Base-by-base conservation (phyloP, 257 asterid genomes). In the Gardenia jasminoides region DNA sequence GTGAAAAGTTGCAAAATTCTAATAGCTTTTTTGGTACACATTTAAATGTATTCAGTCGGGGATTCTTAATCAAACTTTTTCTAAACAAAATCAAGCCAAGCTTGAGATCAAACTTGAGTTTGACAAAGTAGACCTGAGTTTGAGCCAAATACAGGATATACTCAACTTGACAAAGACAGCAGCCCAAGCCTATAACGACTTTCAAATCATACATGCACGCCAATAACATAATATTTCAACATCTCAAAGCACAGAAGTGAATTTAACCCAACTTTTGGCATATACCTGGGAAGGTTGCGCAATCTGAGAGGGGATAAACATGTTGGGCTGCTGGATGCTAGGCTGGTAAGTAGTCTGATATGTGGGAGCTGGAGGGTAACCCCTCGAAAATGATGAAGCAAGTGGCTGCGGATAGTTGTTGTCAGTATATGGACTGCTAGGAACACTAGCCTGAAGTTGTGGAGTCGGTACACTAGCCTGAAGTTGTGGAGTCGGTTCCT, bases 251-350 rank as follows among this genome's bases (percentile, higher is more conserved):
- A 20, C 30, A 74, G 11, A 30, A 68, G 76, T 75, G 72, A 76
- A 70, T 36, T 36, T 68, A 73, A 81, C 39, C 77, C 69, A 76
- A 76, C 13, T 69, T 44, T 58, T 58, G 56, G 67, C 72, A 56
- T 22, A 64, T 86, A 92, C 99, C 93, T 50, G 67, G 65, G 90
- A 87, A 82, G 88, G 81, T 80, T 87, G 90, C 78, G 90, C 67
- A 74, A 87, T 84, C 67, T 90, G 93, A 81, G 96, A 80, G 70
- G 99, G 99, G 80, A 95, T 81, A 81, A 95, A 95, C 26, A 90
- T 93, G 80, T 80, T 78, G 44, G 97, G 97, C 72, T 82, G 97
- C 67, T 76, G 88, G 10, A 76, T 58, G 74, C 79, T 88, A 65
- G 92, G 88, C 79, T 81, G 96, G 54, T 88, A 85, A 80, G 80